Evolutionary conservation across 2,329 filamentous ascomycete species (phyloP).

Genomic region (Botrytis hyacinthi): DNA sequence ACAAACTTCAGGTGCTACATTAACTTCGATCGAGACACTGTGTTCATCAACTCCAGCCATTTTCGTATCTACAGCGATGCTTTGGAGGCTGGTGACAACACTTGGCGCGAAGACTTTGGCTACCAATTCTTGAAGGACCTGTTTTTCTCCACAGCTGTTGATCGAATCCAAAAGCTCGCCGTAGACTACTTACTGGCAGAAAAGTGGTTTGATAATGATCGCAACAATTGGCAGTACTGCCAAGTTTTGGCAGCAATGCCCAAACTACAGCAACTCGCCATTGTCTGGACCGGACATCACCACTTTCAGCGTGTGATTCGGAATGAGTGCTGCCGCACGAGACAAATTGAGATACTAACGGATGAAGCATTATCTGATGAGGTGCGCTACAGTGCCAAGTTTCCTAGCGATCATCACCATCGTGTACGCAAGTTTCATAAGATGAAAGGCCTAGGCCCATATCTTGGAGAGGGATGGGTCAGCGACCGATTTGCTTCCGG

Average conservation of each 20-base stretch:
- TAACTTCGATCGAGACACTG: neutral
- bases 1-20: constrained; percentile 2
- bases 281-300: neutral
- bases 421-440: neutral
- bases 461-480: neutral
- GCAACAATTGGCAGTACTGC: neutral
- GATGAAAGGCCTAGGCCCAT: neutral
- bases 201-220: neutral
- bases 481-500: neutral
- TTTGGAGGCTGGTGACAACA: neutral
- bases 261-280: neutral
- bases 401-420: neutral
- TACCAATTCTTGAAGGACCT: constrained; percentile 5
- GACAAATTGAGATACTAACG: neutral
- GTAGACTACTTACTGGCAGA: neutral
- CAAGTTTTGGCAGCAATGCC: constrained; percentile 9
- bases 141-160: neutral
- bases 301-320: neutral
- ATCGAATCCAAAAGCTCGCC: neutral
- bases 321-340: neutral
- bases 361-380: neutral
- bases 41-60: neutral
- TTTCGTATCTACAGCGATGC: neutral
- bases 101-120: constrained; percentile 1
- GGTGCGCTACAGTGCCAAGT: neutral